These are phyloP conservation scores for Shiraia bambusicola DNA, from an alignment of 2,329 filamentous ascomycete genomes.

Conservation along the genomic window DNA sequence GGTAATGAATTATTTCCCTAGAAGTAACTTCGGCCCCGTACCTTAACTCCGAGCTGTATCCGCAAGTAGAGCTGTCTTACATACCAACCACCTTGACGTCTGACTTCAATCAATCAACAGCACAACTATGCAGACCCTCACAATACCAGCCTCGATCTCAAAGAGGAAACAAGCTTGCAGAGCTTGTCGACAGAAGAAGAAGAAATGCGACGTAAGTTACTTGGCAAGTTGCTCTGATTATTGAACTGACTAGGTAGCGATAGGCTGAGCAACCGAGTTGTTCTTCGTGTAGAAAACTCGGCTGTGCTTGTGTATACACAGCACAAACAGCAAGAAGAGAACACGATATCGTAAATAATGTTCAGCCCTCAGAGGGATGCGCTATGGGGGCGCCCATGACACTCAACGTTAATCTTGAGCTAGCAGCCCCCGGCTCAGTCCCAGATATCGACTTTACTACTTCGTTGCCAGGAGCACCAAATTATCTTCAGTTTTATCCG, in stretches of 20 bases:
- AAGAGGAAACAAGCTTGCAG: constrained; percentile 39
- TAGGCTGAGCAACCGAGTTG: constrained; percentile 30
- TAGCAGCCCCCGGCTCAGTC: constrained; percentile 1
- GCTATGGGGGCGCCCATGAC: not conserved
- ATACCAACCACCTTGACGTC: no score
- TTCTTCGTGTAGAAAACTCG: constrained; percentile 27
- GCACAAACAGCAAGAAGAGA: no score
- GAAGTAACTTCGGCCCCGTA: not conserved
- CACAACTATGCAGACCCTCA: constrained; percentile 20
- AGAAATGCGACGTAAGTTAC: constrained; percentile 31
- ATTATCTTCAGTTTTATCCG: not conserved
- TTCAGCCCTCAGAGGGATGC: no score
- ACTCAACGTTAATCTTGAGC: not conserved
- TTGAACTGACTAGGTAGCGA: constrained; percentile 11
- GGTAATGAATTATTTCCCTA: not conserved
- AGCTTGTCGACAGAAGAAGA: constrained; percentile 39
- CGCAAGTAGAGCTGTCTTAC: no score
- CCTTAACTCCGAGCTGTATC: constrained; percentile 11
- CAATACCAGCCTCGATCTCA: constrained; percentile 25
- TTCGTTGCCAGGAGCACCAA: not conserved
- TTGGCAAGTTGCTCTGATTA: constrained; percentile 4
- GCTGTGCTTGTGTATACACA: constrained; percentile 26
- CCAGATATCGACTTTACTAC: constrained; percentile 15
- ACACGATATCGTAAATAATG: no score
- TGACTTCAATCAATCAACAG: not conserved